Conservation (phyloP, 805 yeast genomes). For the Metschnikowia borealis region DNA sequence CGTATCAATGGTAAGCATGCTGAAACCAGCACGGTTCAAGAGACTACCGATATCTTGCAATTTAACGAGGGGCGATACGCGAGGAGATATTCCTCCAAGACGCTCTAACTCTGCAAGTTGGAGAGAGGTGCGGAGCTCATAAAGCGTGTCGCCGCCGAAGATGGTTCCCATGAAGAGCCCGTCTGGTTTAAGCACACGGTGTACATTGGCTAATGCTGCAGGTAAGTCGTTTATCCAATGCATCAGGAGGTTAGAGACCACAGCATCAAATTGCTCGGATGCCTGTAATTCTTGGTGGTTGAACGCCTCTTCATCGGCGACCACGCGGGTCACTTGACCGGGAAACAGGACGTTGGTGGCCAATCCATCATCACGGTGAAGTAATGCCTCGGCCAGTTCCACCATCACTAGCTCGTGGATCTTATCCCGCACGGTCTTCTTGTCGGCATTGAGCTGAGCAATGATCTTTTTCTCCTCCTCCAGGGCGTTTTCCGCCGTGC, state of each 20-base stretch:
- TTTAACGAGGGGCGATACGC: slow-evolving; percentile 77
- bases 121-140: slow-evolving; percentile 71
- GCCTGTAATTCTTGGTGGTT: slow-evolving; percentile 36
- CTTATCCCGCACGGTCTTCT: slow-evolving; percentile 47
- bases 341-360: slow-evolving; percentile 39
- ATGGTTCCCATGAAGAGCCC: slow-evolving; percentile 78
- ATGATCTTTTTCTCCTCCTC: slow-evolving; percentile 36
- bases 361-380: slow-evolving; percentile 47
- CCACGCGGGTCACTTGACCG: slow-evolving; percentile 46
- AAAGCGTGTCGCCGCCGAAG: slow-evolving; percentile 83
- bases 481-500: slow-evolving; percentile 20
- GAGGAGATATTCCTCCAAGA: slow-evolving; percentile 72
- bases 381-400: slow-evolving; percentile 54
- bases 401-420: slow-evolving; percentile 58
- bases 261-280: slow-evolving; percentile 56
- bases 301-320: slow-evolving; percentile 66
- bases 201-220: slow-evolving; percentile 50
- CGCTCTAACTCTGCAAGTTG: slow-evolving; percentile 83
- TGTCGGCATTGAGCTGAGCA: slow-evolving; percentile 48
- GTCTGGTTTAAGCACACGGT: slow-evolving; percentile 64
- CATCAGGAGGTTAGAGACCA: slow-evolving; percentile 64
- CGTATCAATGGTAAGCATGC: slow-evolving; percentile 75
- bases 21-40: slow-evolving; percentile 72
- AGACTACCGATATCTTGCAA: slow-evolving; percentile 72
- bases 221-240: slow-evolving; percentile 92